Percentiles rank a stretch among this genome's conserved stretches.
These are phyloP conservation scores for Teratosphaeria gauchensis DNA, from an alignment of 2,329 filamentous ascomycete genomes.

Conservation along the genomic window DNA sequence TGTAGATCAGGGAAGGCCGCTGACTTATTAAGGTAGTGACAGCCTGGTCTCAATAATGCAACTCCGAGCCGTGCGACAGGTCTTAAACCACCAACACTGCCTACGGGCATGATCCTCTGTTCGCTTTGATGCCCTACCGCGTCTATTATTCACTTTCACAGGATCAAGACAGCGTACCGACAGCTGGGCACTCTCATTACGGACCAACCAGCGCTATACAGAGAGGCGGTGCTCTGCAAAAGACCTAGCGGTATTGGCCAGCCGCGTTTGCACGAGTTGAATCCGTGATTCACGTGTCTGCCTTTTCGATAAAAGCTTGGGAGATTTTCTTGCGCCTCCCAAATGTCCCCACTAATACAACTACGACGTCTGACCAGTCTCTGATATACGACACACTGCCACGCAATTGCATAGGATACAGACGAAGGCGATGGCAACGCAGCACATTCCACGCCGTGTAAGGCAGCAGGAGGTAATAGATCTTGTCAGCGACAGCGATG, in stretches of 20 bases:
- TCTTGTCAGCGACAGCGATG: constrained; percentile 14
- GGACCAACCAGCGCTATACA: too few relatives aligned
- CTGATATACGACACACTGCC: neutral
- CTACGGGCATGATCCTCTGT: neutral
- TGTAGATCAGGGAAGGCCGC: neutral
- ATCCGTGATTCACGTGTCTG: neutral
- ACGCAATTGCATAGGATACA: neutral
- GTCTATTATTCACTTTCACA: neutral
- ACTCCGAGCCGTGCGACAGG: neutral
- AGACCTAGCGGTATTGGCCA: neutral
- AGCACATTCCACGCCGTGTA: neutral
- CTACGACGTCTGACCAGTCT: neutral
- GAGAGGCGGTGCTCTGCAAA: neutral
- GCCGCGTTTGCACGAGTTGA: neutral
- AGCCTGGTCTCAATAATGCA: neutral
- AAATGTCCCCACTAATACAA: neutral
- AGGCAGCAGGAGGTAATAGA: constrained; percentile 12
- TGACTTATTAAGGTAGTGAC: neutral
- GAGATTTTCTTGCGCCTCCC: neutral
- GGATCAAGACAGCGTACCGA: neutral
- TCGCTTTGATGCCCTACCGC: neutral
- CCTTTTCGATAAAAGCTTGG: too few relatives aligned
- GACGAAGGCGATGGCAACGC: neutral
- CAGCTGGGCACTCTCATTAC: too few relatives aligned
- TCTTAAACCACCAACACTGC: neutral